Percentiles rank a stretch among this genome's conserved stretches.
phyloP scores from a whole-genome alignment of 768 basidiomycete genomes.

The Boletus subcaerulescens region DNA sequence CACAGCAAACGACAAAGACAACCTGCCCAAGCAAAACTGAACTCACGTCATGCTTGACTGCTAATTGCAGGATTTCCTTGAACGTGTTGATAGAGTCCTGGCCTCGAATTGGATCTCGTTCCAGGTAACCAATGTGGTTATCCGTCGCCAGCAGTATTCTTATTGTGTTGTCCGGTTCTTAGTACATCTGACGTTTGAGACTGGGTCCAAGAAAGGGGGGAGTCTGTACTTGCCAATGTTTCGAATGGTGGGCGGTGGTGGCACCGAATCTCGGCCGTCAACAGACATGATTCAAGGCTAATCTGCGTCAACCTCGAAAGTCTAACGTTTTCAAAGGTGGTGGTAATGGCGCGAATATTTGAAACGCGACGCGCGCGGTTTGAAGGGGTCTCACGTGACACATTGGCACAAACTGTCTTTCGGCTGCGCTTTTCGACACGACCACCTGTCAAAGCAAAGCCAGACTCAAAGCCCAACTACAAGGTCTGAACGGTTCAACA shows the following conservation, averaged over 20 bases:
- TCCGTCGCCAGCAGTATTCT: slow-evolving; percentile 90
- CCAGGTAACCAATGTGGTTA: slow-evolving; percentile 93
- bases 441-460: background rate
- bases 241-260: slow-evolving; percentile 35
- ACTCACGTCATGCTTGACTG: slow-evolving; percentile 81
- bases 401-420: background rate
- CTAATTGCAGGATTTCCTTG: slow-evolving; percentile 87
- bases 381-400: slow-evolving; percentile 21
- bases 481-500: background rate
- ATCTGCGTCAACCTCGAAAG: background rate
- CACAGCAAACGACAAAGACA: background rate
- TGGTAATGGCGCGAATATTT: background rate
- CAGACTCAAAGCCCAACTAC: background rate
- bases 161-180: slow-evolving; percentile 67
- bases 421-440: background rate
- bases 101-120: slow-evolving; percentile 91
- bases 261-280: slow-evolving; percentile 21
- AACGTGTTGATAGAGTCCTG: slow-evolving; percentile 96
- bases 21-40: background rate
- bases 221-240: slow-evolving; percentile 36
- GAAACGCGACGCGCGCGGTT: slow-evolving; percentile 10
- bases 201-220: background rate
- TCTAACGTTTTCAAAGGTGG: background rate
- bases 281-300: slow-evolving; percentile 26
- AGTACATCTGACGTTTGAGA: slow-evolving; percentile 1